Conservation (phyloP, 805 yeast species). For the Hemisphaericaspora nanyangensis region DNA sequence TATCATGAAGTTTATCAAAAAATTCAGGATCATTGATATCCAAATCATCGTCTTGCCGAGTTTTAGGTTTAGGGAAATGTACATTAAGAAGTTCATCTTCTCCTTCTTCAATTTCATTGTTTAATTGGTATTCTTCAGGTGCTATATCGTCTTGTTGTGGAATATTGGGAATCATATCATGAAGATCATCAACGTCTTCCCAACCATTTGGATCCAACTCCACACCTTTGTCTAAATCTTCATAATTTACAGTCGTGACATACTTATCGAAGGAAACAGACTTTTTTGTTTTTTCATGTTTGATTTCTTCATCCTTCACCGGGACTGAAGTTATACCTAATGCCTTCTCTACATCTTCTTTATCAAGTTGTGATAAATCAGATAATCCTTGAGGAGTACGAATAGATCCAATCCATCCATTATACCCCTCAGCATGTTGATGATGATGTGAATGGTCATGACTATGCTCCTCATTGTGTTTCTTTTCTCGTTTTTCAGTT, state of each 20-base stretch:
- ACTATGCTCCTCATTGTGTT: slow-evolving; percentile 1
- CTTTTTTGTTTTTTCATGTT: slow-evolving; percentile 12
- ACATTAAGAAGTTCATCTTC: slow-evolving; percentile 44
- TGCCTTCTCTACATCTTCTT: slow-evolving; percentile 34
- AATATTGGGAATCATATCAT: slow-evolving; percentile 47
- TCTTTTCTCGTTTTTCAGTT: slow-evolving; percentile 45
- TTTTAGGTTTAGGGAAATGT: slow-evolving; percentile 61
- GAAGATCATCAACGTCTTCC: slow-evolving; percentile 48
- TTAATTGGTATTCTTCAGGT: slow-evolving; percentile 40
- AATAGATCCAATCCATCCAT: slow-evolving; percentile 41
- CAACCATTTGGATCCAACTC: slow-evolving; percentile 37
- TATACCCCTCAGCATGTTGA: slow-evolving; percentile 38
- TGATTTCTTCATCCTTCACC: slow-evolving; percentile 8
- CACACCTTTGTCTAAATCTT: slow-evolving; percentile 21
- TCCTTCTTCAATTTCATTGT: slow-evolving; percentile 36
- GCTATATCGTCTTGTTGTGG: slow-evolving; percentile 33
- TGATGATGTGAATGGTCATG: slow-evolving; percentile 18
- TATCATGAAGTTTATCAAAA: slow-evolving; percentile 71
- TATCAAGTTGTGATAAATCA: slow-evolving; percentile 30
- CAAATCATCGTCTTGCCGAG: slow-evolving; percentile 25
- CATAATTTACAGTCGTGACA: slow-evolving; percentile 25
- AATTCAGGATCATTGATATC: slow-evolving; percentile 78
- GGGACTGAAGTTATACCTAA: slow-evolving; percentile 25
- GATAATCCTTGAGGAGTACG: slow-evolving; percentile 30
- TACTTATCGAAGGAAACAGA: slow-evolving; percentile 29